Percentiles rank a stretch among this genome's conserved stretches.
These are phyloP conservation scores for Ustulina deusta DNA, from an alignment of 2,329 filamentous ascomycete genomes.

Conservation along the genomic window DNA sequence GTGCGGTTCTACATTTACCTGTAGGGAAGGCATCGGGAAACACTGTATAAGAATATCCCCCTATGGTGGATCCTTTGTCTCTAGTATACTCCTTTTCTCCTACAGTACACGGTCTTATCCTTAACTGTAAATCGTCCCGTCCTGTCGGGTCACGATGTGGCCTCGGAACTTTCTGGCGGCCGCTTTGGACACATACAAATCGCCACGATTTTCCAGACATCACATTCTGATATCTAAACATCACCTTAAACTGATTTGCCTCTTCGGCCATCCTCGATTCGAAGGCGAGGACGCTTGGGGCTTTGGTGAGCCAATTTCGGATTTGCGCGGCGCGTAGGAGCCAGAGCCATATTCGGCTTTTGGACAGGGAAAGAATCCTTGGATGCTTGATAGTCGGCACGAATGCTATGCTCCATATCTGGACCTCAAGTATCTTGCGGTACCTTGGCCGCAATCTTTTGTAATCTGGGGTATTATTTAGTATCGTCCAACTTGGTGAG, in stretches of 20 bases:
- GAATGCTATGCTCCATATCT: slow-evolving; percentile 24
- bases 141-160: too few relatives aligned
- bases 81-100: too few relatives aligned
- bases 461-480: slow-evolving; percentile 17
- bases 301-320: slow-evolving; percentile 21
- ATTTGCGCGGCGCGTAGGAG: slow-evolving; percentile 26
- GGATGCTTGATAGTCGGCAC: slow-evolving; percentile 20
- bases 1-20: slow-evolving; percentile 20
- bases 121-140: too few relatives aligned
- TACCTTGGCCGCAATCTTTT: slow-evolving; percentile 20
- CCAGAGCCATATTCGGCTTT: slow-evolving; percentile 20
- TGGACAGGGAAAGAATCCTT: slow-evolving; percentile 20
- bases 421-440: slow-evolving; percentile 28
- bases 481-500: slow-evolving; percentile 15
- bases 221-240: too few relatives aligned
- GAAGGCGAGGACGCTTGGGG: slow-evolving; percentile 2
- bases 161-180: too few relatives aligned
- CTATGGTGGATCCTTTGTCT: not conserved
- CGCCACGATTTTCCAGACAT: too few relatives aligned
- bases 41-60: not conserved
- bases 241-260: slow-evolving; percentile 21
- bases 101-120: too few relatives aligned
- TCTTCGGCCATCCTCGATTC: slow-evolving; percentile 12
- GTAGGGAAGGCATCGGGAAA: slow-evolving; percentile 2
- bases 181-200: too few relatives aligned